Base-by-base conservation (phyloP, 2,329 filamentous ascomycete genomes). In the Diaporthe citri region DNA sequence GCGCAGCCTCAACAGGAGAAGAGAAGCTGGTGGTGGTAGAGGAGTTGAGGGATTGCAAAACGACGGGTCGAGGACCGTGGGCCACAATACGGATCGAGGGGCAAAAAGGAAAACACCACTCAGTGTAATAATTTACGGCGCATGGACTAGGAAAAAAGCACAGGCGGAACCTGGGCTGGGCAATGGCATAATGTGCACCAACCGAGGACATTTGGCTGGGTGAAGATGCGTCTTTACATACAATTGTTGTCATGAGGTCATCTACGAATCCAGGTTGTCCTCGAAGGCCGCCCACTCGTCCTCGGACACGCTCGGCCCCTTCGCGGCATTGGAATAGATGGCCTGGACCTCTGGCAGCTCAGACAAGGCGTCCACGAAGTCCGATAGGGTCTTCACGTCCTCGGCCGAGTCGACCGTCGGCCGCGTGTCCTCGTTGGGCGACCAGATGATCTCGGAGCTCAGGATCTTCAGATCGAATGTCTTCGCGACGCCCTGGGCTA, bases 371-470 rank as follows among this genome's bases (percentile, higher is more conserved):
- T 89, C 86, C 28, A 92, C 80, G 39, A 97, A 89, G 5, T 88
- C 86, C 57, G 87, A 86, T 39, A 98, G 85, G 25, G 87, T 85
- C 67, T 88, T 85, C 0, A 88, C 87, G 1, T 89, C 87, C 17
- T 89, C 86, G 20, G 88, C 85, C 22, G 89, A 88, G 74, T 93
- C 89, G 52, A 96, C 79, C 10, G 87, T 86, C 25, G 94, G 90
- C 81, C 90, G 90, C 0, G 94, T 96, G 76, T 98, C 95, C 79
- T 93, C 91, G 76, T 96, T 97, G 0, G 95, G 90, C 75, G 93
- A 90, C 93, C 95, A 98, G 57, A 98, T 89, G 71, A 98, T 96
- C 73, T 97, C 94, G 25, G 92, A 91, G 78, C 91, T 93, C 73
- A 93, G 86, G 60, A 97, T 90, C 75, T 93, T 90, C 76, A 97